Conservation (phyloP, 129 eudicot genomes). For the Flaveria ramosissima region DNA sequence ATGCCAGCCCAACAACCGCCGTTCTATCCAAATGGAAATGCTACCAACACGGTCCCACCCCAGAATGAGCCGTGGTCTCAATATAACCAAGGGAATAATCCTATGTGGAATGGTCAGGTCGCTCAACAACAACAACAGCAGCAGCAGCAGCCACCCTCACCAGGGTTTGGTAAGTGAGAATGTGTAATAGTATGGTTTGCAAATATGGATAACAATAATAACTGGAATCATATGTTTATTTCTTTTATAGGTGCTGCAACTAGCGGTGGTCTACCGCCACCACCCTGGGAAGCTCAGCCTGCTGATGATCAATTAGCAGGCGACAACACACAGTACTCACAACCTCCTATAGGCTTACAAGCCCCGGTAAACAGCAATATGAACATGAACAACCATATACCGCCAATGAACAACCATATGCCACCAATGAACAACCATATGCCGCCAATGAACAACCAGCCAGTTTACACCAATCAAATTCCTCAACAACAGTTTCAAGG, state of each 20-base stretch:
- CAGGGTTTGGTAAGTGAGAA: conserved; percentile 53
- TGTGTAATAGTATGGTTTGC: not conserved
- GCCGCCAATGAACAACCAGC: conserved; percentile 41
- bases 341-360: conserved; percentile 27
- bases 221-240: not conserved
- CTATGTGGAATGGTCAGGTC: conserved; percentile 63
- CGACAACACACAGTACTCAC: conserved; percentile 37
- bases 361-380: conserved; percentile 17
- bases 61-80: conserved; percentile 46
- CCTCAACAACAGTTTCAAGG: conserved; percentile 46
- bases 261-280: conserved; percentile 70
- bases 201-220: not conserved
- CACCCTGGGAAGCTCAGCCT: conserved; percentile 94
- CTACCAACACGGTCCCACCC: conserved; percentile 35
- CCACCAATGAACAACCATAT: conserved; percentile 41
- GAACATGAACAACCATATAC: conserved; percentile 20
- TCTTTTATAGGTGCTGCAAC: conserved; percentile 48
- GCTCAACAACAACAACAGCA: conserved; percentile 42
- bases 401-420: conserved; percentile 36
- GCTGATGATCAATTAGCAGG: conserved; percentile 34
- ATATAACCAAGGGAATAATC: conserved; percentile 47
- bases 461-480: conserved; percentile 36
- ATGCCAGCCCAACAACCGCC: conserved; percentile 46
- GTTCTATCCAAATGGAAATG: conserved; percentile 54
- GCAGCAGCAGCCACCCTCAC: conserved; percentile 63